phyloP scores from a whole-genome alignment of 257 asterid species.

The Nicotiana otophora region DNA sequence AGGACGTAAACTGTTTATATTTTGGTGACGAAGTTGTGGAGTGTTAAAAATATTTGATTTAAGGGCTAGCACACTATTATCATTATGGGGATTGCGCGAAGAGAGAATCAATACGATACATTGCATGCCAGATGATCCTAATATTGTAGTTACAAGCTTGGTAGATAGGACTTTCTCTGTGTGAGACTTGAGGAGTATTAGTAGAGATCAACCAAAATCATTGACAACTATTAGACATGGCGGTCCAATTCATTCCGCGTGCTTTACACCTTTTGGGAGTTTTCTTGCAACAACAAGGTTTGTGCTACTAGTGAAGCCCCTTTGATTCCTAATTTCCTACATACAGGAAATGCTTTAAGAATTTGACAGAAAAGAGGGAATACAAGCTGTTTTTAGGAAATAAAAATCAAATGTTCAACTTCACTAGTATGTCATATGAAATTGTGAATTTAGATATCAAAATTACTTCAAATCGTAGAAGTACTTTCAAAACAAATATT shows the following conservation, averaged over 20 bases:
- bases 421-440: too few species aligned
- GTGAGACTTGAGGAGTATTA: constrained; percentile 72
- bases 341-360: background rate
- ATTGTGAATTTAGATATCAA: background rate
- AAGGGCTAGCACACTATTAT: constrained; percentile 51
- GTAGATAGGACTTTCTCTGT: constrained; percentile 71
- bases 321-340: background rate
- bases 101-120: constrained; percentile 68
- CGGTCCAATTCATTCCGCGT: constrained; percentile 73
- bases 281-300: constrained; percentile 86
- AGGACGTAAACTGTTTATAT: constrained; percentile 40
- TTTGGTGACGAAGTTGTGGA: constrained; percentile 54
- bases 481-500: background rate
- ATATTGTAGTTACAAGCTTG: constrained; percentile 68
- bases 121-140: constrained; percentile 44
- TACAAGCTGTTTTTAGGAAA: too few species aligned
- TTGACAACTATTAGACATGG: constrained; percentile 49
- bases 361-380: too few species aligned
- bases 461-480: background rate
- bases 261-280: constrained; percentile 78
- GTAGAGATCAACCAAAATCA: constrained; percentile 27
- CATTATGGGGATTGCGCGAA: constrained; percentile 47
- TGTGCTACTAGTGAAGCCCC: background rate
- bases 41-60: constrained; percentile 47
- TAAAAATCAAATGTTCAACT: too few species aligned